phyloP scores from a whole-genome alignment of 352 stramenopile genomes.

The Thraustotheca clavata region DNA sequence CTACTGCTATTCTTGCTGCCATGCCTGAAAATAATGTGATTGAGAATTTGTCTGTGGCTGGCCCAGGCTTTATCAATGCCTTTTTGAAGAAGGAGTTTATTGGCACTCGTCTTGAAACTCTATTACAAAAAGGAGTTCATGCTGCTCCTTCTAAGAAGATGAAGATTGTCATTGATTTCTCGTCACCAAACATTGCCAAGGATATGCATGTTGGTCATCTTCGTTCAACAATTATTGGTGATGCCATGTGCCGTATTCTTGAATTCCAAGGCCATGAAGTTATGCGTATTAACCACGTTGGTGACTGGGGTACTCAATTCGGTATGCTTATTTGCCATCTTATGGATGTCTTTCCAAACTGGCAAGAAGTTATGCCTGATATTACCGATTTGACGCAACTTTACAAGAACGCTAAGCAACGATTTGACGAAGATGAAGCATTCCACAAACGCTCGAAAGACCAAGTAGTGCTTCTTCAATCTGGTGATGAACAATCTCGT shows the following conservation, averaged over 20 bases:
- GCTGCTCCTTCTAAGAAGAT: conserved; percentile 76
- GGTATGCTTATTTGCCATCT: conserved; percentile 99
- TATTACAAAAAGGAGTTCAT: conserved; percentile 70
- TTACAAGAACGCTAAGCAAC: conserved; percentile 89
- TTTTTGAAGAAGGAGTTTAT: conserved; percentile 85
- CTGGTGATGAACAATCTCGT: conserved; percentile 67
- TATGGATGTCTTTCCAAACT: conserved; percentile 95
- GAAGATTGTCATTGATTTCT: conserved; percentile 75
- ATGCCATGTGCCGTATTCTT: conserved; percentile 80
- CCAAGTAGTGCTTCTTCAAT: conserved; percentile 98
- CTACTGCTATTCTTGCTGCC: conserved; percentile 81
- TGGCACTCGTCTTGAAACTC: conserved; percentile 48
- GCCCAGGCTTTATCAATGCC: conserved; percentile 97
- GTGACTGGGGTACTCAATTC: conserved; percentile 93
- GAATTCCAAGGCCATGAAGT: conserved; percentile 81
- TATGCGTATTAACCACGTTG: conserved; percentile 78
- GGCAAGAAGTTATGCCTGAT: conserved; percentile 87
- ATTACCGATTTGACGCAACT: conserved; percentile 95
- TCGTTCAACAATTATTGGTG: conserved; percentile 88
- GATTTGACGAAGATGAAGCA: conserved; percentile 93
- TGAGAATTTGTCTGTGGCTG: conserved; percentile 87
- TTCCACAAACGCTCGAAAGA: conserved; percentile 96
- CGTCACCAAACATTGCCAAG: conserved; percentile 83
- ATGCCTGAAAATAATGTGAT: conserved; percentile 79
- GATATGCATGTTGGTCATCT: conserved; percentile 86